These are phyloP conservation scores for Naganishia albida DNA, from an alignment of 1,284 basidiomycete genomes.

Conservation along the genomic window DNA sequence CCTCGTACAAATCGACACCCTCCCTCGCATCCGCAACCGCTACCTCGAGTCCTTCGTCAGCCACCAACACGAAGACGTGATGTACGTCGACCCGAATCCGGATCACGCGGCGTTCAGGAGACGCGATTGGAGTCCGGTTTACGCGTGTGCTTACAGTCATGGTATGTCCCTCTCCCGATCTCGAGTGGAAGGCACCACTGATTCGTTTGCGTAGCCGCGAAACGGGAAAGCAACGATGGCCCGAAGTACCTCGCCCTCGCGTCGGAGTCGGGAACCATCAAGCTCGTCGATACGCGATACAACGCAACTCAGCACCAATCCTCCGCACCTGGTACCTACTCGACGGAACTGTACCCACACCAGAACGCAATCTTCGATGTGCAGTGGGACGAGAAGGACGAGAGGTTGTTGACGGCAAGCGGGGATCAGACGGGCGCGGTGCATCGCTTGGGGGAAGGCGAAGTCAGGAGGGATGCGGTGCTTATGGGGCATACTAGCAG, in stretches of 20 bases:
- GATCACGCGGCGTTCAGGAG: slow-evolving; percentile 8
- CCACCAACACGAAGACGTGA: slow-evolving; percentile 6
- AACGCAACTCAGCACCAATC: not conserved
- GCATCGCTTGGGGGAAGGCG: slow-evolving; percentile 20
- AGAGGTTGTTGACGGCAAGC: slow-evolving; percentile 47
- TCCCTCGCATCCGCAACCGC: not conserved
- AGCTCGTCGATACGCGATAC: slow-evolving; percentile 4
- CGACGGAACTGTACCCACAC: slow-evolving; percentile 58
- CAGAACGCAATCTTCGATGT: slow-evolving; percentile 77
- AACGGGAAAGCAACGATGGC: not conserved
- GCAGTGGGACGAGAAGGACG: slow-evolving; percentile 69
- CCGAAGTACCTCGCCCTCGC: slow-evolving; percentile 9
- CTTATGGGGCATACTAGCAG: slow-evolving; percentile 51
- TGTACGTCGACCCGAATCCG: slow-evolving; percentile 30
- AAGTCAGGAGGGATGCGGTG: slow-evolving; percentile 34
- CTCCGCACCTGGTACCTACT: not conserved
- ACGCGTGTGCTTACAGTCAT: slow-evolving; percentile 33
- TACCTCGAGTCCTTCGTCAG: slow-evolving; percentile 29
- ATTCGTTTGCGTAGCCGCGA: not conserved
- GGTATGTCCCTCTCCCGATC: not conserved
- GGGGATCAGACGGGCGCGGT: slow-evolving; percentile 46
- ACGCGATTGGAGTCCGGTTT: slow-evolving; percentile 29
- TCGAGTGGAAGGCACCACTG: not conserved
- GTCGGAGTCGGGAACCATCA: slow-evolving; percentile 13
- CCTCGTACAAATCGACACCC: not conserved